These are phyloP conservation scores for Leccinum truebloodii DNA, from an alignment of 768 basidiomycete species.

Conservation along the genomic window DNA sequence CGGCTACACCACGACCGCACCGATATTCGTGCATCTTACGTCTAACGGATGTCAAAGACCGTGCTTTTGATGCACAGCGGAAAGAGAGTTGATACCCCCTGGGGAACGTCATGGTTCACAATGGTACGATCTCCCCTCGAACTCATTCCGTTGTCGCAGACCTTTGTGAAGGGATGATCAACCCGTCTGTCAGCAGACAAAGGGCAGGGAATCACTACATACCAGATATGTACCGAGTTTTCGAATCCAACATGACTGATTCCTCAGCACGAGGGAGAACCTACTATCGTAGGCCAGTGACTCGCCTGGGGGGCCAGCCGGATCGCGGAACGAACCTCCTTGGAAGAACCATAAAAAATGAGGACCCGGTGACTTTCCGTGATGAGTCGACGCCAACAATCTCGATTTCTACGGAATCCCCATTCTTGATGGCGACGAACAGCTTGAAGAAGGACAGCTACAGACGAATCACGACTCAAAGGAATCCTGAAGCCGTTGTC, in stretches of 20 bases:
- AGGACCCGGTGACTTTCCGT: not conserved
- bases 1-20: too few relatives aligned
- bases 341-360: conserved; percentile 1
- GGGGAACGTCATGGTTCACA: not conserved
- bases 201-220: too few relatives aligned
- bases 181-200: too few relatives aligned
- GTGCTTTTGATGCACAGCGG: not conserved
- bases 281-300: too few relatives aligned
- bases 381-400: not conserved
- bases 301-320: too few relatives aligned
- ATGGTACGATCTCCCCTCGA: not conserved
- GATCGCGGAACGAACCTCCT: not conserved
- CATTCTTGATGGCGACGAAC: not conserved
- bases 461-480: not conserved
- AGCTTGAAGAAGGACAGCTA: not conserved
- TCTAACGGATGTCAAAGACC: not conserved
- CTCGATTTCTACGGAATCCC: conserved; percentile 1
- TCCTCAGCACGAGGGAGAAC: too few relatives aligned
- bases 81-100: not conserved
- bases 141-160: too few relatives aligned
- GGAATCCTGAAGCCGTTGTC: not conserved
- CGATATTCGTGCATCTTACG: not conserved
- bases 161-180: too few relatives aligned
- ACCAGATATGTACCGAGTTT: too few relatives aligned
- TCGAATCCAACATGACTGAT: too few relatives aligned